Evolutionary conservation across 805 yeast species (phyloP).

Genomic region (Starmerella tilneyi): DNA sequence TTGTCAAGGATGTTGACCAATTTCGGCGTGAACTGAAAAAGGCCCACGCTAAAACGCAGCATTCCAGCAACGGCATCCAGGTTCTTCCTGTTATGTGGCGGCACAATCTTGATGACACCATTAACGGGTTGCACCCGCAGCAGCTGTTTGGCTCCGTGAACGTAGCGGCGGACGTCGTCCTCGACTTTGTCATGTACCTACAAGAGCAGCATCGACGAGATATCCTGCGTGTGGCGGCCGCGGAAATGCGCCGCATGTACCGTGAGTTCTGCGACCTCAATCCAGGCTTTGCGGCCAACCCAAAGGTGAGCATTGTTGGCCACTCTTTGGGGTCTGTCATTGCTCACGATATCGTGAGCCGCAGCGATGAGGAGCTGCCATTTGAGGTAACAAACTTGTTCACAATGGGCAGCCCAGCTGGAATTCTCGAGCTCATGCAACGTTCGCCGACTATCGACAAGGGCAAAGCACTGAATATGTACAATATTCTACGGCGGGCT

Average conservation of each 20-base stretch:
- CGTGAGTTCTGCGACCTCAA: conserved; percentile 48
- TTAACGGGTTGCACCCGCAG: conserved; percentile 18
- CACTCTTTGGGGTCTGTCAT: conserved; percentile 90
- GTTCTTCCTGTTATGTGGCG: conserved; percentile 91
- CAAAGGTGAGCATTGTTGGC: conserved; percentile 73
- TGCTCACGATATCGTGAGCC: conserved; percentile 54
- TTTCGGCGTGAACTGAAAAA: conserved; percentile 30
- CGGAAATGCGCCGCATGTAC: conserved; percentile 55
- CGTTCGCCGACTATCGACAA: conserved; percentile 34
- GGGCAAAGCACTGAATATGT: conserved; percentile 46
- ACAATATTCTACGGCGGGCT: conserved; percentile 78
- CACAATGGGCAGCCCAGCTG: conserved; percentile 83
- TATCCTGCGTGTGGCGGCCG: conserved; percentile 52
- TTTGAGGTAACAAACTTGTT: conserved; percentile 69
- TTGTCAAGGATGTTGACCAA: conserved; percentile 70
- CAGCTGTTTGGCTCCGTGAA: conserved; percentile 31
- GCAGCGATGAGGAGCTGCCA: conserved; percentile 38
- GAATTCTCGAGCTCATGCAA: conserved; percentile 68
- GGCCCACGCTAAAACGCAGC: not conserved
- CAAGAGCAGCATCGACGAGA: conserved; percentile 57
- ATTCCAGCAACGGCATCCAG: conserved; percentile 45
- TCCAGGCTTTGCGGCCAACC: conserved; percentile 52
- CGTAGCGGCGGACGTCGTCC: conserved; percentile 72
- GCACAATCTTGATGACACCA: conserved; percentile 33
- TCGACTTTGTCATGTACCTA: conserved; percentile 67